Evolutionary conservation across 2,329 filamentous ascomycete species (phyloP).

Genomic region (Fusarium algeriense): DNA sequence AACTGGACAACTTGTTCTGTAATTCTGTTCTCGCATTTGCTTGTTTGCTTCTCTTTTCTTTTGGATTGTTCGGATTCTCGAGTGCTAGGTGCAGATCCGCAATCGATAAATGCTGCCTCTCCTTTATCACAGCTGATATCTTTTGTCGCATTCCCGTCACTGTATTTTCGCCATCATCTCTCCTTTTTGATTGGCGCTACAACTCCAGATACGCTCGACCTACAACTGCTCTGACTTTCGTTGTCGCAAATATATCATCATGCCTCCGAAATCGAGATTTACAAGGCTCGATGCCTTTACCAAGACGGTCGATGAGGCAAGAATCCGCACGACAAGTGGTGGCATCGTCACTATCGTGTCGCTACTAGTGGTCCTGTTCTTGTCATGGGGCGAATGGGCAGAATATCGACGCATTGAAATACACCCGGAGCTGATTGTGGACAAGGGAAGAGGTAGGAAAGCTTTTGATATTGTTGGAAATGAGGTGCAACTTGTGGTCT

Average conservation of each 20-base stretch:
- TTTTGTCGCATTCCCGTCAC: conserved; percentile 13
- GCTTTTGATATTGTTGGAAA: background rate
- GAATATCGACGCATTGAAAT: conserved; percentile 91
- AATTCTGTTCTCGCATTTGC: conserved; percentile 28
- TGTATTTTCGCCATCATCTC: conserved; percentile 16
- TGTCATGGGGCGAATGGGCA: conserved; percentile 95
- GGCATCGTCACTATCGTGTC: conserved; percentile 95
- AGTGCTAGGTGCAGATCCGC: conserved; percentile 38
- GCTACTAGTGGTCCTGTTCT: conserved; percentile 86
- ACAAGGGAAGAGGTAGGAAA: conserved; percentile 86
- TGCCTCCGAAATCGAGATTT: conserved; percentile 94
- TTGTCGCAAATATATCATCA: conserved; percentile 54
- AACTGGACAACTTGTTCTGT: conserved; percentile 27
- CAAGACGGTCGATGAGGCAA: conserved; percentile 98
- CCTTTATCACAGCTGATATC: conserved; percentile 27
- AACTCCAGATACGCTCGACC: conserved; percentile 15
- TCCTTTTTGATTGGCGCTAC: conserved; percentile 38
- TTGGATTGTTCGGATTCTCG: conserved; percentile 24
- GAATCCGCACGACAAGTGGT: conserved; percentile 93
- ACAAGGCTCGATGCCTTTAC: conserved; percentile 98
- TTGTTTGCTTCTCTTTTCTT: conserved; percentile 24
- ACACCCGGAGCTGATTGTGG: conserved; percentile 92
- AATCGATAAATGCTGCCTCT: conserved; percentile 36
- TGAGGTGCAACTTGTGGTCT: background rate
- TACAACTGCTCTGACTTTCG: conserved; percentile 15